Conservation (phyloP, 257 asterid species). For the Misopates orontium region DNA sequence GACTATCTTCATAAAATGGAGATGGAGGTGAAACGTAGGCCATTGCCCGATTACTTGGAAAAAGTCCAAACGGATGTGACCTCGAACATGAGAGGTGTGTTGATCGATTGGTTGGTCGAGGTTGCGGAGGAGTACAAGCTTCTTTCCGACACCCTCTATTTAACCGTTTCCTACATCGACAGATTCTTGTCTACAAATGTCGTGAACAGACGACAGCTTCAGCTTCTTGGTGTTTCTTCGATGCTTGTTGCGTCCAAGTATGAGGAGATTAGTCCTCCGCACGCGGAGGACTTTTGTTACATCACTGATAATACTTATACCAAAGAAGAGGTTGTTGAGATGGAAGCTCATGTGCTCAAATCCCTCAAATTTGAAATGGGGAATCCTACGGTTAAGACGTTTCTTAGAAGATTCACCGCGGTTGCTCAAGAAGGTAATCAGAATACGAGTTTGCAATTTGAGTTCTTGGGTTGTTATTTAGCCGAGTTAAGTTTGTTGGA, state of each 20-base stretch:
- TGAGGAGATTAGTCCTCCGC: conserved; percentile 84
- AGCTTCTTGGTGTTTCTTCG: conserved; percentile 94
- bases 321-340: conserved; percentile 65
- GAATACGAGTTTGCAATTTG: conserved; percentile 46
- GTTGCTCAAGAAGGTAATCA: conserved; percentile 51
- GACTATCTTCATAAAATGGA: conserved; percentile 79
- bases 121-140: conserved; percentile 34
- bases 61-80: conserved; percentile 64
- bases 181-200: conserved; percentile 56
- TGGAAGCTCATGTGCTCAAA: conserved; percentile 82
- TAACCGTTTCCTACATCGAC: conserved; percentile 69
- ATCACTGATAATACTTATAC: conserved; percentile 72
- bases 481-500: conserved; percentile 81
- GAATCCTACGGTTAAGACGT: conserved; percentile 68
- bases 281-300: conserved; percentile 71
- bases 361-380: conserved; percentile 85
- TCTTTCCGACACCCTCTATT: conserved; percentile 61
- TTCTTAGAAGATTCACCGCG: conserved; percentile 66
- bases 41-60: conserved; percentile 54
- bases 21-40: conserved; percentile 47
- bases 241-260: conserved; percentile 98
- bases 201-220: conserved; percentile 63
- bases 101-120: conserved; percentile 61
- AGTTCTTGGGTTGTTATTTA: conserved; percentile 74
- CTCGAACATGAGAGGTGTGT: conserved; percentile 44